phyloP scores from a whole-genome alignment of 352 stramenopile species.

The Phytophthora tentaculata region DNA sequence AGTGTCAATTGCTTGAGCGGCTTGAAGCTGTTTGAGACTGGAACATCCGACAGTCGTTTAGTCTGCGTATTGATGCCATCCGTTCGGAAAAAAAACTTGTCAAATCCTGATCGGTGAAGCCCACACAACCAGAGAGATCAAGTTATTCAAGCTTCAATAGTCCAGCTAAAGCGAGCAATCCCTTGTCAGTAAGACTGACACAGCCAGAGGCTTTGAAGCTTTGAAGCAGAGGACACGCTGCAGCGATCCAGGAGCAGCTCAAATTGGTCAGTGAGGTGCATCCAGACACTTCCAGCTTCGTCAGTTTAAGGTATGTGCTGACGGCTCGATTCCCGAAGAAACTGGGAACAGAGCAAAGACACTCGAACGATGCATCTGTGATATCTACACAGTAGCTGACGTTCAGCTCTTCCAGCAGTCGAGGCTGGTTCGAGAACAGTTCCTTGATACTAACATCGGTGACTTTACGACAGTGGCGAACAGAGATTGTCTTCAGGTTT shows the following conservation, averaged over 20 bases:
- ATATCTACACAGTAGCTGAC: slow-evolving; percentile 56
- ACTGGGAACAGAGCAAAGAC: slow-evolving; percentile 53
- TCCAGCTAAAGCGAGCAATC: slow-evolving; percentile 51
- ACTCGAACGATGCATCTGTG: slow-evolving; percentile 66
- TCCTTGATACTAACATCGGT: slow-evolving; percentile 51
- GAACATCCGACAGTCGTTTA: not conserved
- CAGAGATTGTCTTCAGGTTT: slow-evolving; percentile 47
- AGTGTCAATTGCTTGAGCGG: slow-evolving; percentile 33
- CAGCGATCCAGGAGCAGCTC: slow-evolving; percentile 62
- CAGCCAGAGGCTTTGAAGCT: slow-evolving; percentile 54
- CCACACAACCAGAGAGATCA: slow-evolving; percentile 53
- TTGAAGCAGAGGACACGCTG: slow-evolving; percentile 61
- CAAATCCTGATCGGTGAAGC: slow-evolving; percentile 54
- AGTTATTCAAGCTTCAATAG: slow-evolving; percentile 59
- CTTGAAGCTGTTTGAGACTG: slow-evolving; percentile 18
- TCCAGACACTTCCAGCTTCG: slow-evolving; percentile 61
- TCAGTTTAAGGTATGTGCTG: slow-evolving; percentile 50
- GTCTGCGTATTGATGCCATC: slow-evolving; percentile 36
- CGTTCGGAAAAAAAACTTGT: slow-evolving; percentile 57
- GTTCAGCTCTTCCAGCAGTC: slow-evolving; percentile 61
- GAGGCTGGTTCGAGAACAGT: slow-evolving; percentile 53
- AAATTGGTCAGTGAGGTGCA: slow-evolving; percentile 59
- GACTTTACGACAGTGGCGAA: slow-evolving; percentile 48
- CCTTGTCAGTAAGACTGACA: slow-evolving; percentile 64
- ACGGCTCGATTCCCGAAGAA: slow-evolving; percentile 58